Conservation (phyloP, 352 stramenopile species). For the Phytophthora sojae region DNA sequence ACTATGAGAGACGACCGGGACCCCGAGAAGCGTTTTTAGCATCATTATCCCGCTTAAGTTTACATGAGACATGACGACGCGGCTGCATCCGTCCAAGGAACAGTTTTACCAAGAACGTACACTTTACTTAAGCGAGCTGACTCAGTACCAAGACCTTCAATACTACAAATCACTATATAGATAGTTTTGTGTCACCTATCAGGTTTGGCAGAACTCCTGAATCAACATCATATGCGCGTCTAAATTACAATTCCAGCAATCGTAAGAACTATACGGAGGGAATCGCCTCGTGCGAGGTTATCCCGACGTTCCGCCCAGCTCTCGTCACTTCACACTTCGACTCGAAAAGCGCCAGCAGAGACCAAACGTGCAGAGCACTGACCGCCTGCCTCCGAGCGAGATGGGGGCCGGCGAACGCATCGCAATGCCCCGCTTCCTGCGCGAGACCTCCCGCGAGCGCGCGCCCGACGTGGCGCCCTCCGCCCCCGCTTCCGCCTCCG, state of each 20-base stretch:
- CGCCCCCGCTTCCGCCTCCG: neutral
- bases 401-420: constrained; percentile 39
- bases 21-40: neutral
- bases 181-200: too few species aligned
- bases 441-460: constrained; percentile 27
- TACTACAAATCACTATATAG: too few species aligned
- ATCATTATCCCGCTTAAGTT: constrained; percentile 17
- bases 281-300: neutral
- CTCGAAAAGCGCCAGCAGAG: neutral
- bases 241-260: neutral
- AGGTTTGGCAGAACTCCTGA: too few species aligned
- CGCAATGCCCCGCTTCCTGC: constrained; percentile 44
- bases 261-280: neutral
- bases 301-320: constrained; percentile 12
- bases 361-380: neutral
- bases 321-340: constrained; percentile 26
- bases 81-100: neutral
- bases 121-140: constrained; percentile 5
- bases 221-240: neutral
- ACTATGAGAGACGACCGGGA: neutral
- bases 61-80: constrained; percentile 18
- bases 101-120: neutral
- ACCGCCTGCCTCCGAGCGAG: neutral
- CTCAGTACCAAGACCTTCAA: neutral
- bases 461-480: constrained; percentile 20